Conservation (phyloP, 805 yeast species). For the Saturnispora mendoncae region DNA sequence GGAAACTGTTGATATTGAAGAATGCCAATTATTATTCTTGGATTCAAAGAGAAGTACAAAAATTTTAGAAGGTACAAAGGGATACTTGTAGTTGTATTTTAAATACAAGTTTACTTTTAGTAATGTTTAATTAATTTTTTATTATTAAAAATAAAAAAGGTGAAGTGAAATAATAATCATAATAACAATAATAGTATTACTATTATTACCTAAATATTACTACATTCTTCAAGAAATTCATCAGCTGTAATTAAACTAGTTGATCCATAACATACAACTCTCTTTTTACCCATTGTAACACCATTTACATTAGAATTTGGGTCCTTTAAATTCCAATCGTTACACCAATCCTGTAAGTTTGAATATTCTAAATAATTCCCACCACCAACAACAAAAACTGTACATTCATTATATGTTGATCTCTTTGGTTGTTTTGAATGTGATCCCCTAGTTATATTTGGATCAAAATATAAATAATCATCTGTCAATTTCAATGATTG, state of each 20-base stretch:
- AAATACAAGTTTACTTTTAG: background rate
- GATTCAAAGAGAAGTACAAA: constrained; percentile 87
- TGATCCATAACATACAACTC: constrained; percentile 76
- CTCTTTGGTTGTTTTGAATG: constrained; percentile 84
- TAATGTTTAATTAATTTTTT: background rate
- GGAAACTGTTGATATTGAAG: constrained; percentile 75
- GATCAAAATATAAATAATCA: constrained; percentile 85
- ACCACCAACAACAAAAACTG: constrained; percentile 94
- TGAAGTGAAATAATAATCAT: background rate
- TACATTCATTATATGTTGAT: constrained; percentile 67
- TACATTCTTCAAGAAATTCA: constrained; percentile 61
- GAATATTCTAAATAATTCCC: constrained; percentile 93
- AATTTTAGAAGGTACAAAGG: constrained; percentile 52
- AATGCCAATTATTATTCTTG: constrained; percentile 77
- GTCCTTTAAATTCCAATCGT: constrained; percentile 19
- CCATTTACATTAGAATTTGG: constrained; percentile 10
- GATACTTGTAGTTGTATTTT: constrained; percentile 16
- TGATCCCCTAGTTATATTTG: constrained; percentile 77
- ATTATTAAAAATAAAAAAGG: background rate
- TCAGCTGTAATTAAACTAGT: constrained; percentile 66
- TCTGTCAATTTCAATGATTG: constrained; percentile 69
- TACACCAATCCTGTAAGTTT: constrained; percentile 82
- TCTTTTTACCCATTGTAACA: constrained; percentile 22
- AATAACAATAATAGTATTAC: background rate
- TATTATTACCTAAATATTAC: constrained; percentile 32